Conservation (phyloP, 371 early-diverging fungal genomes). For the Lichtheimia corymbifera region DNA sequence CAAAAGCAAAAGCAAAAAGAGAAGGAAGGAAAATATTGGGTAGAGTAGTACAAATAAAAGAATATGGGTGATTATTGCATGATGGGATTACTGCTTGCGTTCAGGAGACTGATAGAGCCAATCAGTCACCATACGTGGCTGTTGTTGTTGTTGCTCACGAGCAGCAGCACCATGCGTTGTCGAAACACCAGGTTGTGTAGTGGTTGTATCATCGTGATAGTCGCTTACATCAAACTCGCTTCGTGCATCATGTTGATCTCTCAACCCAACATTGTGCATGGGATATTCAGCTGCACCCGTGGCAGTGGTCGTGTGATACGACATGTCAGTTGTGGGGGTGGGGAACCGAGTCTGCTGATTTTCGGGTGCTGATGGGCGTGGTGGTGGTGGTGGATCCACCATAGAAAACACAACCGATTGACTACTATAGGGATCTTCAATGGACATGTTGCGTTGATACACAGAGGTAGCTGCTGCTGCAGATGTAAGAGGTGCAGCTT, state of each 20-base stretch:
- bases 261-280: slow-evolving; percentile 1
- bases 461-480: slow-evolving; percentile 14
- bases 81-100: slow-evolving; percentile 9
- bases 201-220: slow-evolving; percentile 19
- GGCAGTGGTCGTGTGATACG: slow-evolving; percentile 5
- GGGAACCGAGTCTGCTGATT: slow-evolving; percentile 13
- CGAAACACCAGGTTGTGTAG: not conserved
- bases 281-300: slow-evolving; percentile 1
- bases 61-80: no score
- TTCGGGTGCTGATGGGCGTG: not conserved
- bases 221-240: slow-evolving; percentile 15
- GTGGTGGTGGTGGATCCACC: slow-evolving; percentile 20
- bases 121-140: slow-evolving; percentile 16
- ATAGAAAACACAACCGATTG: slow-evolving; percentile 44
- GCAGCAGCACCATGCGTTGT: not conserved
- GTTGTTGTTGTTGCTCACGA: slow-evolving; percentile 5
- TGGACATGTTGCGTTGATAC: slow-evolving; percentile 21
- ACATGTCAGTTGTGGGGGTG: slow-evolving; percentile 1
- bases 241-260: slow-evolving; percentile 5
- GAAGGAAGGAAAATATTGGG: no score
- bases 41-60: no score
- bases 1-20: no score
- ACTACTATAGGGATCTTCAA: slow-evolving; percentile 41
- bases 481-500: slow-evolving; percentile 23
- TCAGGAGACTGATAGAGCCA: slow-evolving; percentile 25